Percentiles rank a stretch among this genome's conserved stretches.
Evolutionary conservation across 78 protist genomes (phyloP).

Genomic region (Dictyostelium firmibasis): DNA sequence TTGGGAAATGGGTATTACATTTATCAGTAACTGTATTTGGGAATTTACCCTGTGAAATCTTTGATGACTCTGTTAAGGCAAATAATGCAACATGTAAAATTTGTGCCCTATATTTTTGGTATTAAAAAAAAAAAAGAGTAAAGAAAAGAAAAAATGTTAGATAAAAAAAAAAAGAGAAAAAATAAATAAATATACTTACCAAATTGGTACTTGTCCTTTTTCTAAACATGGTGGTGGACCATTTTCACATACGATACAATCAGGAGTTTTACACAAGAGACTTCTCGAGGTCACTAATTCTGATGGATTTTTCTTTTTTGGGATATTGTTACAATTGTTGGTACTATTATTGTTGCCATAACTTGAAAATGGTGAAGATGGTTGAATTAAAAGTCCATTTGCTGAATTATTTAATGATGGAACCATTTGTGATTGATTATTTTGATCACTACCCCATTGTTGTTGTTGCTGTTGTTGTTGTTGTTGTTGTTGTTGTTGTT

Average conservation of each 20-base stretch:
- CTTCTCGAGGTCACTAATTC: neutral
- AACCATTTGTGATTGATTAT: neutral
- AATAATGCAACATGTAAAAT: slow-evolving; percentile 54
- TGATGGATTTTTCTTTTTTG: neutral
- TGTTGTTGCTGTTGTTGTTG: neutral
- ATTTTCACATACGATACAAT: slow-evolving; percentile 49
- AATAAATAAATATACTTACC: neutral
- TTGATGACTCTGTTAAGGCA: slow-evolving; percentile 59
- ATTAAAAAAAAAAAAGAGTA: neutral
- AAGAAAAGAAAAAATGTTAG: neutral
- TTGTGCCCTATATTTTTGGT: slow-evolving; percentile 62
- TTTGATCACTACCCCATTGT: neutral
- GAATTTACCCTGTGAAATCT: neutral
- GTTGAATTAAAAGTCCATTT: neutral
- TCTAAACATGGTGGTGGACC: slow-evolving; percentile 65
- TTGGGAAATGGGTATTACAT: slow-evolving; percentile 4
- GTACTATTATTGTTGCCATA: neutral
- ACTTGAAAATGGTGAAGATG: neutral
- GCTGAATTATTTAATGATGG: neutral
- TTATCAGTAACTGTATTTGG: neutral
- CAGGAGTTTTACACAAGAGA: slow-evolving; percentile 43
- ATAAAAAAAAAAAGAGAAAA: too few species aligned
- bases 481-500: neutral
- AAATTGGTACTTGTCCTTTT: slow-evolving; percentile 61
- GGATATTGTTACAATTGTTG: neutral